These are phyloP conservation scores for Fonsecaea erecta DNA, from an alignment of 2,329 filamentous ascomycete species.

Conservation along the genomic window DNA sequence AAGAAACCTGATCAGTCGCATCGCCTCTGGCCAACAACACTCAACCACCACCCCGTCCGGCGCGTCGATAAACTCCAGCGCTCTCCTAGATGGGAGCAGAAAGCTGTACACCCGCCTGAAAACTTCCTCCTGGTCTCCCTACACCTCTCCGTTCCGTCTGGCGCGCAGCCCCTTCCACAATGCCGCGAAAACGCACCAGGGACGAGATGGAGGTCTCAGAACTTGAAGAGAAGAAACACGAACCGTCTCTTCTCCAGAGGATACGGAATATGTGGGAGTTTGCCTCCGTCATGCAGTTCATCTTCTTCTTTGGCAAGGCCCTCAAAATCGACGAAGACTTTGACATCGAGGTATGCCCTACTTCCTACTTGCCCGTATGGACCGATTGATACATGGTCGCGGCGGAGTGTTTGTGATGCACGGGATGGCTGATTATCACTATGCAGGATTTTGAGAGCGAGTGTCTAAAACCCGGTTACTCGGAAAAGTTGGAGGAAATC, in stretches of 20 bases:
- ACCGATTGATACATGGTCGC: neutral
- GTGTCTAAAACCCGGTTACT: constrained; percentile 76
- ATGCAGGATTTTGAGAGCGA: constrained; percentile 82
- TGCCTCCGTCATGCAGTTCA: constrained; percentile 90
- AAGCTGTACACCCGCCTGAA: neutral
- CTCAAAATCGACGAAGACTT: constrained; percentile 89
- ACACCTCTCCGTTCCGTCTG: constrained; percentile 1
- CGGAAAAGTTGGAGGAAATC: constrained; percentile 75
- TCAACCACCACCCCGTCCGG: constrained; percentile 15
- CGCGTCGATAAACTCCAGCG: neutral
- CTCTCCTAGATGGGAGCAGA: constrained; percentile 4
- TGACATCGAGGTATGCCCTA: constrained; percentile 76
- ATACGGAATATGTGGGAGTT: constrained; percentile 96
- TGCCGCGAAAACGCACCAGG: constrained; percentile 59
- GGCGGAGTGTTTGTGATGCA: constrained; percentile 31
- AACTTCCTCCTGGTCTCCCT: neutral
- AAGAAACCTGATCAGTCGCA: constrained; percentile 1
- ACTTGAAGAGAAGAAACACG: constrained; percentile 48
- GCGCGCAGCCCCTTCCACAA: constrained; percentile 24
- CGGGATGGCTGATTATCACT: constrained; percentile 31
- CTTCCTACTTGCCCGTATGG: neutral
- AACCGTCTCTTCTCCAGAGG: constrained; percentile 60
- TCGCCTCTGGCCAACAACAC: neutral
- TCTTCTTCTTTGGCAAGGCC: constrained; percentile 84
- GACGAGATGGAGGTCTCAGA: constrained; percentile 61